A percentile compares a stretch with the other conserved stretches of the same genome.
phyloP scores from a whole-genome alignment of 495 filamentous ascomycete species.

The Trichoderma parareesei region DNA sequence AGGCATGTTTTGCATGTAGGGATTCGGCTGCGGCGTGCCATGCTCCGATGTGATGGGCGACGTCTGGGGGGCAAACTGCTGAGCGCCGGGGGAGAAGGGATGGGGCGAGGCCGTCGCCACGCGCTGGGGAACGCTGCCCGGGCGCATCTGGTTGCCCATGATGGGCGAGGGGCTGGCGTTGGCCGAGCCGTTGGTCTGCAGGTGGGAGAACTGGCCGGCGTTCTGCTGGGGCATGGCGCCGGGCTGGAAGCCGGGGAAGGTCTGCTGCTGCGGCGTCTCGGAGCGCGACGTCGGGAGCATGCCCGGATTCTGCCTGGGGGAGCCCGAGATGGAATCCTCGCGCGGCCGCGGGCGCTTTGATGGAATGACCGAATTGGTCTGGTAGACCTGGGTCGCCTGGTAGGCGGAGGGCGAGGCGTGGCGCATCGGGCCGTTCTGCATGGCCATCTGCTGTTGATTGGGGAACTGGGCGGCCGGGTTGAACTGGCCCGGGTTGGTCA shows the following conservation, averaged over 20 bases:
- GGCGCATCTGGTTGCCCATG: slow-evolving; percentile 64
- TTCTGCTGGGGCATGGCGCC: slow-evolving; percentile 50
- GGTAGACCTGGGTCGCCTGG: slow-evolving; percentile 51
- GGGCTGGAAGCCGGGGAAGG: slow-evolving; percentile 50
- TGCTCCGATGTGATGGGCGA: slow-evolving; percentile 75
- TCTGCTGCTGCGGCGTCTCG: slow-evolving; percentile 77
- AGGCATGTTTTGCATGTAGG: slow-evolving; percentile 52
- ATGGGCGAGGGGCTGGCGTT: slow-evolving; percentile 84
- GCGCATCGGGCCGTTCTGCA: slow-evolving; percentile 78
- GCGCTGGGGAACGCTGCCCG: slow-evolving; percentile 60
- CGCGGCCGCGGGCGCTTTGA: slow-evolving; percentile 76
- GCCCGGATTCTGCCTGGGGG: slow-evolving; percentile 68
- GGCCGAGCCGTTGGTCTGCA: slow-evolving; percentile 70
- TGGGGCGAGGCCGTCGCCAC: slow-evolving; percentile 87
- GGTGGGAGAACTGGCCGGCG: slow-evolving; percentile 63
- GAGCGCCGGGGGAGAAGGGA: slow-evolving; percentile 75
- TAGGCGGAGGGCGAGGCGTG: slow-evolving; percentile 70
- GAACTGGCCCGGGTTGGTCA: slow-evolving; percentile 44
- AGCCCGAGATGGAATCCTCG: slow-evolving; percentile 77
- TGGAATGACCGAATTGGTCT: slow-evolving; percentile 74
- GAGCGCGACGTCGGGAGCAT: slow-evolving; percentile 77
- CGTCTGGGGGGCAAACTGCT: slow-evolving; percentile 65
- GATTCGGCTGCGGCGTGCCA: slow-evolving; percentile 61
- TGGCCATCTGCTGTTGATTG: slow-evolving; percentile 58
- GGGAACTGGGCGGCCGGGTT: slow-evolving; percentile 43